Base-by-base conservation (phyloP, 139 green algal genomes). In the Tetraselmis striata region DNA sequence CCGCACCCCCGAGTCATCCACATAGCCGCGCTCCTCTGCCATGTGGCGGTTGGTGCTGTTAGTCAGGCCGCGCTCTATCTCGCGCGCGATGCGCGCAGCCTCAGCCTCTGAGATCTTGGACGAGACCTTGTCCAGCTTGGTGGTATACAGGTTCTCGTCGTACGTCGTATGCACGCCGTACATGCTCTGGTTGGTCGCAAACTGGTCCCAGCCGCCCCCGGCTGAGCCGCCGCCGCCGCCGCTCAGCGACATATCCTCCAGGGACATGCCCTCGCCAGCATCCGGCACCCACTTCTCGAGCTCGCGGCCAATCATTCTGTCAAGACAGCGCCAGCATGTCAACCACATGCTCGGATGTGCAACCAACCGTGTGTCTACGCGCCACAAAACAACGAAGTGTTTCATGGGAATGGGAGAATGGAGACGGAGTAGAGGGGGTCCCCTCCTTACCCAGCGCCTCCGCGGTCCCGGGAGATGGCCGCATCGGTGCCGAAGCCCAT, bases 101-200 rank as follows among this genome's bases (percentile, higher is more conserved):
- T 96, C 92, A 0, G 79, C 87, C 80, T 94, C 89, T 23, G 76
- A 85, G 78, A 97, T 96, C 1, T 80, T 81, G 27, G 88, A 94
- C 74, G 88, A 88, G 31, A 79, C 78, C n/a, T 59, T 80, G 27
- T 90, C 81, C 59, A 97, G 83, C 76, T 83, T 84, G 2, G 93
- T 94, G 26, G 93, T 97, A 88, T 97, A 97, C 29, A 96, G 31
- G 31, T 97, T 87, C 84, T 97, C 93, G 28, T 92, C 83, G 79
- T 92, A 98, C 32, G 87, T 92, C 29, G 89, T 95, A 5, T 89
- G 78, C 45, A 98, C 91, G 31, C 95, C 95, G 85, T 98, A 98
- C 83, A 92, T 91, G 28, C 85, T 32, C 78, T 93, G 76, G 85
- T 98, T 98, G 25, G 91, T 87, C 1, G 91, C 92, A 87, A 98